These are phyloP conservation scores for Strobilomyces dryophilus DNA, from an alignment of 768 basidiomycete species.

Conservation along the genomic window DNA sequence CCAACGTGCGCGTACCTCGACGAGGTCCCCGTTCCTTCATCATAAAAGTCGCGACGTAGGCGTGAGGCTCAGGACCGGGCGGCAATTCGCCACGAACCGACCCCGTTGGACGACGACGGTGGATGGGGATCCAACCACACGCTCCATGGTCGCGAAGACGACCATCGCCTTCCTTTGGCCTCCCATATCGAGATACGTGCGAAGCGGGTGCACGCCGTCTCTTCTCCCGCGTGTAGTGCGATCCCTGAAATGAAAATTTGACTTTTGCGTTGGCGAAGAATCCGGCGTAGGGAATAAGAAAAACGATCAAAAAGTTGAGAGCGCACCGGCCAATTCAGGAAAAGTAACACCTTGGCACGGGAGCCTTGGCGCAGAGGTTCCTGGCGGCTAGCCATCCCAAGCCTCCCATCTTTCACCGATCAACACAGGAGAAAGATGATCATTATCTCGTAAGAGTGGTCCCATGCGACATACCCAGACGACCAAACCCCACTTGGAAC, in stretches of 20 bases:
- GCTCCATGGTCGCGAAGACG: neutral
- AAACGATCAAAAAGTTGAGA: neutral
- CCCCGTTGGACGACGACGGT: neutral
- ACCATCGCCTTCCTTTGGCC: neutral
- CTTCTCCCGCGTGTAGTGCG: neutral
- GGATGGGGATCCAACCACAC: neutral
- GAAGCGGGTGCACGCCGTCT: neutral
- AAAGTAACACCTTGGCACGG: neutral
- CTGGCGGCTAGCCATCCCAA: neutral
- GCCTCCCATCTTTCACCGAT: neutral
- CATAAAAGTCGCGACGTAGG: neutral
- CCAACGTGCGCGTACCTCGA: neutral
- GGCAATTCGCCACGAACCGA: neutral
- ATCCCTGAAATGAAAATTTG: neutral
- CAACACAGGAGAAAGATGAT: neutral
- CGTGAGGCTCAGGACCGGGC: neutral
- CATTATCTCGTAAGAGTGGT: conserved; percentile 4
- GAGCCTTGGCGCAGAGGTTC: neutral
- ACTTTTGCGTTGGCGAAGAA: neutral
- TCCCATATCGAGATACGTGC: neutral
- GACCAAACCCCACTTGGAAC: neutral
- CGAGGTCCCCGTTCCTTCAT: neutral
- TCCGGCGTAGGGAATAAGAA: neutral
- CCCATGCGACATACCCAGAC: conserved; percentile 10
- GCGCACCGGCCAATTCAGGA: neutral